Evolutionary conservation across 345 rosid genomes (phyloP).

Genomic region (Ricinus communis): DNA sequence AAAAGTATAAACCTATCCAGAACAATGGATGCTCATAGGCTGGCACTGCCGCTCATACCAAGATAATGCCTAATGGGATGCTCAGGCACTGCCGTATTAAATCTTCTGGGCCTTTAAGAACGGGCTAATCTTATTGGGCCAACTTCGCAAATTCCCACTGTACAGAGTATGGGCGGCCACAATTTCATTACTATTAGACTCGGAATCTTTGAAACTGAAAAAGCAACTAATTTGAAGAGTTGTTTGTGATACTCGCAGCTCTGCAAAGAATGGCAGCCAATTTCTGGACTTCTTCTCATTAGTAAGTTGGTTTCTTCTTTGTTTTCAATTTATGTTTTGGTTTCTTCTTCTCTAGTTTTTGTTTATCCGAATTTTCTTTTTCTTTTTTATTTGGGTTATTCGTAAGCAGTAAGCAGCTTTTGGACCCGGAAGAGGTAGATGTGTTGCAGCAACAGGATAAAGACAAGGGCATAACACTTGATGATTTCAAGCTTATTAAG

Average conservation of each 20-base stretch:
- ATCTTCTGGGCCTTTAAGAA: too few species aligned
- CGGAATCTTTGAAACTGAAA: not conserved
- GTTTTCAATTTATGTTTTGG: not conserved
- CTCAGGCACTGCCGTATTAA: too few species aligned
- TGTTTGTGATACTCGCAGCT: not conserved
- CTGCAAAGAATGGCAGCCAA: slow-evolving; percentile 69
- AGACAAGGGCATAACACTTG: slow-evolving; percentile 77
- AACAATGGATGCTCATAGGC: too few species aligned
- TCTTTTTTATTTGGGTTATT: not conserved
- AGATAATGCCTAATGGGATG: too few species aligned
- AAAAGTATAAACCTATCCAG: too few species aligned
- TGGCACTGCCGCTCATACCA: too few species aligned
- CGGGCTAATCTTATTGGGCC: too few species aligned
- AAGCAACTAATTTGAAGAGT: not conserved
- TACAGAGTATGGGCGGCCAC: too few species aligned
- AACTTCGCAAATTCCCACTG: too few species aligned
- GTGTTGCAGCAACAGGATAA: slow-evolving; percentile 70
- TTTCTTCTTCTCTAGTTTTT: slow-evolving; percentile 11
- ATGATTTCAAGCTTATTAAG: slow-evolving; percentile 87
- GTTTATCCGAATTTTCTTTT: not conserved
- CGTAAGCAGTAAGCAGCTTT: slow-evolving; percentile 72
- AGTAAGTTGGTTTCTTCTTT: slow-evolving; percentile 41
- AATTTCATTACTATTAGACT: too few species aligned
- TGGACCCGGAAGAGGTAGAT: slow-evolving; percentile 81
- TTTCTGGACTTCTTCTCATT: slow-evolving; percentile 93